Evolutionary conservation across 2,329 filamentous ascomycete genomes (phyloP), one percentile per base, ranked within the genome.

Genomic region (Thielaviopsis cerberus): DNA sequence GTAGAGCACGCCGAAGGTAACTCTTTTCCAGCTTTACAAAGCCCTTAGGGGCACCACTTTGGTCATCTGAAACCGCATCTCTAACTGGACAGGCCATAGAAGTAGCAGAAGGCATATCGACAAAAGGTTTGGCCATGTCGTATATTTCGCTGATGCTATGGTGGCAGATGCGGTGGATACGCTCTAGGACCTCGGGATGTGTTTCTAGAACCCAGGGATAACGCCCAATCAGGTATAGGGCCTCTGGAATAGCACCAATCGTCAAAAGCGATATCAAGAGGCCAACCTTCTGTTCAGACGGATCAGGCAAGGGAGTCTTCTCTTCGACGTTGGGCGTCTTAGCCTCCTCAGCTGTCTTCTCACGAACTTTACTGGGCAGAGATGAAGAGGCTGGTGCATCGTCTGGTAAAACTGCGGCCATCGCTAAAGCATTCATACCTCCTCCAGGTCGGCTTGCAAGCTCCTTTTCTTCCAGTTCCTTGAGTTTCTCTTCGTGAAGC

Each of bases 201-300:
- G 83, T 80, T 60, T 96, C 89, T 11, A 88, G 79, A 53, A 98
- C 78, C 90, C 92, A 98, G 15, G 89, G 88, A 65, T 95, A 95
- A 57, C 86, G 84, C 34, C 91, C 91, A 7, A 96, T 78, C 58
- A 98, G 87, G 68, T 91, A 97, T 1, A 98, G 75, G 1, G 92
- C 83, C 70, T 98, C 92, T 0, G 92, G 92, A 34, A 98, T 76
- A 26, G 92, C 91, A 48, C 94, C 92, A 59, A 96, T 92, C 4
- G 86, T 86, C 1, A 98, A 77, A 17, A 98, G 76, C 64, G 89
- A 89, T 62, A 85, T 88, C 23, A 98, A 76, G 0, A 98, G 75
- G 51, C 83, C 75, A 0, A 91, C 82, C 70, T 98, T 98, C 66
- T 97, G 91, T 64, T 97, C 91, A 15, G 79, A 75, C 1, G 88